Evolutionary conservation across 495 filamentous ascomycete genomes (phyloP), one percentile per base, ranked within the genome.

Genomic region (Niebla homalea): DNA sequence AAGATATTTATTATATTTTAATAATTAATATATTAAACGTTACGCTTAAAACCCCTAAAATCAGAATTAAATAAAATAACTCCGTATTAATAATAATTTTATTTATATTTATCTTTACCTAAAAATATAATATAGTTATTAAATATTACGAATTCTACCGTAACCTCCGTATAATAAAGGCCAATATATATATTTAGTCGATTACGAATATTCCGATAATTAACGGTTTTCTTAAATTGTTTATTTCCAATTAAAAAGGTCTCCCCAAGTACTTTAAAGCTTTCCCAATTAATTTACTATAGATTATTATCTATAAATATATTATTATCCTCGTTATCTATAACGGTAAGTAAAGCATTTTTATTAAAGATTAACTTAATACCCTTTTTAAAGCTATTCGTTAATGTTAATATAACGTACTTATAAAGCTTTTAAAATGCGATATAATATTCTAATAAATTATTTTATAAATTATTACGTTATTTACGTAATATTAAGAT

Each of bases 61-160:
- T 32, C 7, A 7, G 6, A 32, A 10, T 37, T 23, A 35, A 48
- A 16, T 16, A 32, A 35, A 19, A 32, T 35, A 37, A 19, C n/a
- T 35, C 36, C 10, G 7, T 18, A 5, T 48, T 48, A 35, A 19
- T 37, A 37, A 5, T 48, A 48, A 32, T 48, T 5, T 32, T 29
- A 35, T 37, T 48, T 35, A 32, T n/a, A 16, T 36, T 36, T 41
- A 41, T 18, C 14, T 41, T 41, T 15, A 6, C 21, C 10, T 19
- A 48, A 36, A 48, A 48, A 48, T 48, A 48, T 25, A 35, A 37
- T 29, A 29, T 16, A 35, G 10, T 16, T 35, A 48, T 48, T 48
- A 4, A 32, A 20, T 21, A 10, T 48, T 16, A 18, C 32, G 21
- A 19, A 41, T 22, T 41, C 21, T 19, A 22, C 10, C 1, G 10